Evolutionary conservation across 2,329 filamentous ascomycete genomes (phyloP).

Genomic region (Bipolaris gigantea): DNA sequence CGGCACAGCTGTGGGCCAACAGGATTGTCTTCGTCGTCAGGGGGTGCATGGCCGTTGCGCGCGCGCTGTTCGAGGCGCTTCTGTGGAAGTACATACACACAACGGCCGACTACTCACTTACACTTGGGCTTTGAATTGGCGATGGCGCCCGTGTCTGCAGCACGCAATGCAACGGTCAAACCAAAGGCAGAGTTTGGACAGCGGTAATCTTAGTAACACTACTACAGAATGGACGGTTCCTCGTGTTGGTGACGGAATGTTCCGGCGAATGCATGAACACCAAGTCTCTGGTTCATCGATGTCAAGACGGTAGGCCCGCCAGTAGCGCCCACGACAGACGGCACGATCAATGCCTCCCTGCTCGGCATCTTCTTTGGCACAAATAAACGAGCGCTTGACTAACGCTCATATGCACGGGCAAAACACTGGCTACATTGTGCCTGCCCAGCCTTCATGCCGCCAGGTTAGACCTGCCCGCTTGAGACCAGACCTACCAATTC

Average conservation of each 20-base stretch:
- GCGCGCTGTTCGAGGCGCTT: constrained; percentile 6
- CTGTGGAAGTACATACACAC: not conserved
- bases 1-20: constrained; percentile 1
- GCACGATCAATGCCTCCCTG: constrained; percentile 15
- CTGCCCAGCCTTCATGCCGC: constrained; percentile 27
- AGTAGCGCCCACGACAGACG: constrained; percentile 17
- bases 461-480: constrained; percentile 11
- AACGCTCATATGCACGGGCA: constrained; percentile 14
- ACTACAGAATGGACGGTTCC: not conserved
- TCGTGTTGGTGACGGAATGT: not conserved
- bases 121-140: not conserved
- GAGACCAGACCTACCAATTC: constrained; percentile 11
- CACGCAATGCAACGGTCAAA: not conserved
- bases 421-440: constrained; percentile 15
- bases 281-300: constrained; percentile 8
- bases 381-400: constrained; percentile 31
- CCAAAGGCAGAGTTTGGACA: not conserved
- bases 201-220: not conserved
- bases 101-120: not conserved
- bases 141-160: not conserved
- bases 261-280: constrained; percentile 1
- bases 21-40: not conserved
- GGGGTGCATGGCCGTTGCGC: constrained; percentile 13
- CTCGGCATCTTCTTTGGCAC: constrained; percentile 16
- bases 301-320: not conserved